Evolutionary conservation across 2,329 filamentous ascomycete species (phyloP).

Genomic region (Ophiostoma sp.): DNA sequence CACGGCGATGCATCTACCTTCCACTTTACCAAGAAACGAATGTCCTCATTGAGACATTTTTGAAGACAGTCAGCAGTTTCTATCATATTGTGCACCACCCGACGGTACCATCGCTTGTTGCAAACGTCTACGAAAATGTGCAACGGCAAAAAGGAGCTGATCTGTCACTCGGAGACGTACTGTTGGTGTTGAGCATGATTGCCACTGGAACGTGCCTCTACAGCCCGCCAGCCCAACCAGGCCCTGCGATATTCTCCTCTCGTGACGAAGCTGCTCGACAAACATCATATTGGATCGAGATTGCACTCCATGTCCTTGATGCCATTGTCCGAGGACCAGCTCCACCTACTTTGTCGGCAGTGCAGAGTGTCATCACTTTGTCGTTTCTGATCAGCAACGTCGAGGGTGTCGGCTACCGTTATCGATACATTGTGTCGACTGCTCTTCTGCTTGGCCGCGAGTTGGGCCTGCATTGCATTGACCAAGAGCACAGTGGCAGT

Average conservation of each 20-base stretch:
- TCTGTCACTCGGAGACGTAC: background rate
- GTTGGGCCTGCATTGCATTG: slow-evolving; percentile 22
- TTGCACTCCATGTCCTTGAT: slow-evolving; percentile 1
- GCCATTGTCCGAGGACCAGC: background rate
- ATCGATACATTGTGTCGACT: slow-evolving; percentile 17
- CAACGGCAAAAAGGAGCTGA: background rate
- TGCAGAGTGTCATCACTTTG: slow-evolving; percentile 22
- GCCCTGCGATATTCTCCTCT: background rate
- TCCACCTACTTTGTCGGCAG: background rate
- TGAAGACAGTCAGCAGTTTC: slow-evolving; percentile 15
- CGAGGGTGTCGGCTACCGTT: slow-evolving; percentile 21
- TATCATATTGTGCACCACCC: slow-evolving; percentile 25
- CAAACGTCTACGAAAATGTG: slow-evolving; percentile 7
- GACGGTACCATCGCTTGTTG: background rate
- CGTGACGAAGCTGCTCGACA: background rate
- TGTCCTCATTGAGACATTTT: background rate
- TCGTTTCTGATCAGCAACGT: slow-evolving; percentile 20
- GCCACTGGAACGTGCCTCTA: slow-evolving; percentile 15
- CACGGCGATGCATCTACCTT: slow-evolving; percentile 11
- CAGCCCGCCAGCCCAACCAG: background rate
- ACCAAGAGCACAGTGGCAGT: background rate
- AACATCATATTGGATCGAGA: slow-evolving; percentile 19
- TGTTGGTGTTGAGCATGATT: slow-evolving; percentile 20
- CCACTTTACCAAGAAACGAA: slow-evolving; percentile 12
- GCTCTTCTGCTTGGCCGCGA: slow-evolving; percentile 17